Evolutionary conservation across 768 basidiomycete species (phyloP), one percentile per base, ranked within the genome.

Genomic region (Suillus subluteus): DNA sequence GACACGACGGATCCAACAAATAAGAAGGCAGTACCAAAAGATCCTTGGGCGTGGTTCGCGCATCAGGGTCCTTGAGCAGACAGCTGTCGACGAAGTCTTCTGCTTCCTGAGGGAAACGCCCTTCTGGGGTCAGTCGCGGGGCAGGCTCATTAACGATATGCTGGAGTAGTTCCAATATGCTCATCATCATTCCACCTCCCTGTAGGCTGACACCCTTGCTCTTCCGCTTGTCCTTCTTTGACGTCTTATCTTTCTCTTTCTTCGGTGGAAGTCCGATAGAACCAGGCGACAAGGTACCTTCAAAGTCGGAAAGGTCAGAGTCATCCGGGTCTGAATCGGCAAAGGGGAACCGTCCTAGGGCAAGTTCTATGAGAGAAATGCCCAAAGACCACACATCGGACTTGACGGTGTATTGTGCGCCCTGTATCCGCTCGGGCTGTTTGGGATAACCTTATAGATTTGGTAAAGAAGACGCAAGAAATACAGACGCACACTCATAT

Each of bases 311-410:
- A 44, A 86, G 73, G 73, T 91, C 90, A 40, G 90, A 91, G 72
- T 92, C 93, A 74, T 91, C 90, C 16, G 88, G 87, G 46, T 83
- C 81, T 3, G 90, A 89, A 74, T 94, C 91, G 54, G 94, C 89
- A 81, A 99, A 99, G 30, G 98, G 98, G 85, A 99, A 99, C 44
- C 95, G 91, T 18, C 97, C 98, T 40, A 97, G 87, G 0, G 96
- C 98, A 50, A 99, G 88, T 80, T 99, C 98, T 76, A 99, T 96
- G 58, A 99, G 84, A 9, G 96, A 94, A 74, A 99, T 95, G 38
- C 98, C 98, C 54, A 99, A 87, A 0, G 97, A 98, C 98, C 98
- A 99, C 5, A 99, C 97, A 73, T 99, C 98, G 4, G 96, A 98
- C 79, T 99, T 99, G 79, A 99, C 97, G 37, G 95, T 96, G 78